A percentile compares a stretch with the other conserved stretches of the same genome.
These are phyloP conservation scores for Coemansia erecta DNA, from an alignment of 192 early-diverging fungal genomes.

Conservation along the genomic window DNA sequence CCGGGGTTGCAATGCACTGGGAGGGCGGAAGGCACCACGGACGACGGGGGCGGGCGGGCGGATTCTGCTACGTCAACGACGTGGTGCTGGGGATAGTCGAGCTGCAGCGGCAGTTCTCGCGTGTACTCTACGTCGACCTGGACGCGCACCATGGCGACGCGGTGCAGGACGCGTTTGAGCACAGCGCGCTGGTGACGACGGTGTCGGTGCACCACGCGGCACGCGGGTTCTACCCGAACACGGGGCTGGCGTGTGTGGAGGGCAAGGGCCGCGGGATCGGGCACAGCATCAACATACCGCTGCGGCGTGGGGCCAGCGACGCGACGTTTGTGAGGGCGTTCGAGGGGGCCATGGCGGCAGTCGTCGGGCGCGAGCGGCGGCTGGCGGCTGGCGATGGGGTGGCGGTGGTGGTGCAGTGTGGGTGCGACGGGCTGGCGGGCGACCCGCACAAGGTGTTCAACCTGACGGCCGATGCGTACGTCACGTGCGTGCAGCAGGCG, in stretches of 20 bases:
- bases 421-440: slow-evolving; percentile 55
- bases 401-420: slow-evolving; percentile 91
- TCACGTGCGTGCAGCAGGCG: slow-evolving; percentile 13
- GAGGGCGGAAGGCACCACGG: slow-evolving; percentile 96
- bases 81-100: slow-evolving; percentile 91
- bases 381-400: slow-evolving; percentile 38
- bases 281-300: slow-evolving; percentile 87
- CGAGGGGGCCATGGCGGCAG: slow-evolving; percentile 76
- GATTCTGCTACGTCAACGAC: slow-evolving; percentile 99
- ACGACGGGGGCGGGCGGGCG: slow-evolving; percentile 80
- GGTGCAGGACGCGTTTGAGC: slow-evolving; percentile 94
- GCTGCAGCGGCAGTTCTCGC: slow-evolving; percentile 68
- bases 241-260: slow-evolving; percentile 76
- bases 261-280: slow-evolving; percentile 77
- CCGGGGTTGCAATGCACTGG: slow-evolving; percentile 79
- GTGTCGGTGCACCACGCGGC: slow-evolving; percentile 95
- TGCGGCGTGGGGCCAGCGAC: slow-evolving; percentile 86
- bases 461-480: slow-evolving; percentile 34
- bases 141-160: slow-evolving; percentile 99
- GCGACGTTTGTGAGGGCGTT: slow-evolving; percentile 79
- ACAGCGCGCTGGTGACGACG: slow-evolving; percentile 92
- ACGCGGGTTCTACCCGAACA: slow-evolving; percentile 90
- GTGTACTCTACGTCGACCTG: slow-evolving; percentile 95
- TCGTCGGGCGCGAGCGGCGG: slow-evolving; percentile 71
- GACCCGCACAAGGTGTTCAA: slow-evolving; percentile 48